Evolutionary conservation across 768 basidiomycete species (phyloP), one percentile per base, ranked within the genome.

Genomic region (Leccinum disarticulatum): DNA sequence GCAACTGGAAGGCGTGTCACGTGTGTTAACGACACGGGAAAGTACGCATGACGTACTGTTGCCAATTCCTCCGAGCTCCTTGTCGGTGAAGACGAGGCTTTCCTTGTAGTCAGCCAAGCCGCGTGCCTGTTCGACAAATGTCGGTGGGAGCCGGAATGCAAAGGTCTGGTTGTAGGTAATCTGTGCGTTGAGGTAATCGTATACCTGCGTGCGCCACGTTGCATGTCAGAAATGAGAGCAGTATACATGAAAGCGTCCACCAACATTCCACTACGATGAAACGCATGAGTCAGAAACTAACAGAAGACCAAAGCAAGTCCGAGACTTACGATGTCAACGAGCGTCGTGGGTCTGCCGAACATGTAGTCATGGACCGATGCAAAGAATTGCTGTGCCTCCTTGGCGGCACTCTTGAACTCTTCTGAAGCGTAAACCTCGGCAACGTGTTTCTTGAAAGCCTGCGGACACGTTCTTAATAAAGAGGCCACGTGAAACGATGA

Each of bases 121-220:
- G 30, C 85, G 88, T 19, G 89, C 87, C 67, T 90, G 90, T 66
- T 90, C 85, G 61, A 88, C 75, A 71, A 86, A 78, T 8, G 83
- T 85, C 10, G 88, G 88, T 17, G 90, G 88, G 28, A 93, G 85
- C 62, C 87, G 85, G 74, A 83, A 82, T 2, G 87, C 87, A 63
- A 88, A 95, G 19, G 88, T 87, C 76, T 83, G 85, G 80, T 95
- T 93, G 80, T 94, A 87, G 56, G 78, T 80, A 61, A 90, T 81
- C 70, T 92, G 79, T n/a, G 88, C 81, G 77, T 86, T 85, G 70
- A 93, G 81, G 73, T 81, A 92, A 74, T 93, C 90, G 71, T 82
- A 90, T 60, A 92, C 77, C 88, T 90, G 63, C 47, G 36, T 90
- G 63, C 47, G 36, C 31, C 53, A 54, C 52, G 41, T 15, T 30